phyloP scores from a whole-genome alignment of 768 basidiomycete species.

The Cyclocybe cylindracea region DNA sequence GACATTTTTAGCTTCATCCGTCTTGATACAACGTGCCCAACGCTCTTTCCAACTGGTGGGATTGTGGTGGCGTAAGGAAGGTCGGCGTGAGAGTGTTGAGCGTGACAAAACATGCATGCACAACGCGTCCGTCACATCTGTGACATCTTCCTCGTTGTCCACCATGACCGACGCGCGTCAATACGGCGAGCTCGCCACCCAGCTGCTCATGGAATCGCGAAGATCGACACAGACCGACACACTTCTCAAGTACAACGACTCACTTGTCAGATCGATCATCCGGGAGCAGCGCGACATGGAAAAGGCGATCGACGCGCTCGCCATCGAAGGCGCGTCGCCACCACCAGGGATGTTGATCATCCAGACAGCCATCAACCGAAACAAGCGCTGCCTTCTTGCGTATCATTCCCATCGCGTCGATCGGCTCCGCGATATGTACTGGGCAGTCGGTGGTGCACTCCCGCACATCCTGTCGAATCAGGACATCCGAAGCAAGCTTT shows the following conservation, averaged over 20 bases:
- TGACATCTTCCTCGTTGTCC: constrained; percentile 12
- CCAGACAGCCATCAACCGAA: constrained; percentile 86
- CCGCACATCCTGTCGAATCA: constrained; percentile 75
- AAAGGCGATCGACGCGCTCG: constrained; percentile 44
- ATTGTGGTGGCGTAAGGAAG: too few relatives aligned
- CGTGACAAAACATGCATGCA: constrained; percentile 5
- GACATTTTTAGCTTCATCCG: too few relatives aligned
- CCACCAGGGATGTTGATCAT: constrained; percentile 76
- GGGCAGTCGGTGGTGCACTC: constrained; percentile 84
- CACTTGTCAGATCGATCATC: constrained; percentile 80
- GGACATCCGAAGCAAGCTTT: constrained; percentile 69
- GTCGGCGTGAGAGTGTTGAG: neutral
- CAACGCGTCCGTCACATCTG: constrained; percentile 24
- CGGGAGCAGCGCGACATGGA: constrained; percentile 93
- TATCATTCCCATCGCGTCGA: constrained; percentile 89
- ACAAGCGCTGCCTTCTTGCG: constrained; percentile 94
- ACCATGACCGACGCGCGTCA: constrained; percentile 60
- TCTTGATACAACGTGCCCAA: too few relatives aligned
- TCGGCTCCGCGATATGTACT: constrained; percentile 84
- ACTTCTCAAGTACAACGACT: constrained; percentile 90
- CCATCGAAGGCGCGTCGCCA: constrained; percentile 39
- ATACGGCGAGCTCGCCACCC: constrained; percentile 84
- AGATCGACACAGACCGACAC: constrained; percentile 83
- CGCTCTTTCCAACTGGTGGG: too few relatives aligned
- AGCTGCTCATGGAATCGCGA: constrained; percentile 85